These are phyloP conservation scores for Forsythia suspensa DNA, from an alignment of 257 asterid genomes.

Conservation along the genomic window DNA sequence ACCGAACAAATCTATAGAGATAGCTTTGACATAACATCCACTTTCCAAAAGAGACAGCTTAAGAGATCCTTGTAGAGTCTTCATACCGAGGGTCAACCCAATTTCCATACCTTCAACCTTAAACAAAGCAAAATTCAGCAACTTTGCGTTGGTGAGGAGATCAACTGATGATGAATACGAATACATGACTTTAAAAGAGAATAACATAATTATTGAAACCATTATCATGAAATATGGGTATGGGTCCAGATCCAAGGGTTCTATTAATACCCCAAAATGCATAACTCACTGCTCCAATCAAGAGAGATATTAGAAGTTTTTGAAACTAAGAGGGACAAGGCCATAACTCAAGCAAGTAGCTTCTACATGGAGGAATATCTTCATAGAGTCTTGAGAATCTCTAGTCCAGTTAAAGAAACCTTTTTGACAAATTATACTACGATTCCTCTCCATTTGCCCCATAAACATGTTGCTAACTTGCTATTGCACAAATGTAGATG, in stretches of 20 bases:
- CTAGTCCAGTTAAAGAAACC: background rate
- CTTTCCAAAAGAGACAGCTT: constrained; percentile 68
- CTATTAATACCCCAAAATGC: background rate
- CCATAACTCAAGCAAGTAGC: background rate
- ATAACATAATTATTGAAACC: background rate
- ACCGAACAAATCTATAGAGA: constrained; percentile 76
- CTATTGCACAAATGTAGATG: background rate
- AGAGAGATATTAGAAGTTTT: background rate
- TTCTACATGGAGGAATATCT: background rate
- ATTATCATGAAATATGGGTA: background rate
- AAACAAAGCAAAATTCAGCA: constrained; percentile 27
- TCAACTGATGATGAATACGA: constrained; percentile 3
- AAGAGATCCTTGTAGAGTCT: constrained; percentile 67
- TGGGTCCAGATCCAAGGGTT: background rate
- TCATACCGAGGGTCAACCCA: constrained; percentile 62
- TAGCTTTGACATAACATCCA: constrained; percentile 71
- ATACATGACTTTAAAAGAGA: constrained; percentile 15
- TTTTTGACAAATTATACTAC: background rate
- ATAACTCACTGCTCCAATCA: background rate
- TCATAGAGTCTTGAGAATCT: background rate
- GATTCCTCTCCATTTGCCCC: constrained; percentile 1
- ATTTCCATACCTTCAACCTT: constrained; percentile 88
- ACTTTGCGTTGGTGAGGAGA: constrained; percentile 8
- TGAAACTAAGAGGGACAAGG: background rate
- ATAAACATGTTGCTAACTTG: background rate